Evolutionary conservation across 169 alveolate species (phyloP), one percentile per base, ranked within the genome.

Genomic region (Theileria sp.): DNA sequence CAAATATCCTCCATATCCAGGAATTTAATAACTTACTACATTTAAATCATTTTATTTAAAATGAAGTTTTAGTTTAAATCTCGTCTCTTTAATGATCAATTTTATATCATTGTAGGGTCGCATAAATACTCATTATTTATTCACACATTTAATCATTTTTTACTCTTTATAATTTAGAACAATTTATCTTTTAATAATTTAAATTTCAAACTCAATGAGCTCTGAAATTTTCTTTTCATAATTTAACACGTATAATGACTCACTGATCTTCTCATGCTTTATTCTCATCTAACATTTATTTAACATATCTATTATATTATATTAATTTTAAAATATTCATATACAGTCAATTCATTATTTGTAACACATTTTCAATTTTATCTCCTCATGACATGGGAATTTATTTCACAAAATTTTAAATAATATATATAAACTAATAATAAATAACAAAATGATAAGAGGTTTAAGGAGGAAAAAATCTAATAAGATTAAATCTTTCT

Each of bases 401-500:
- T 44, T 44, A 44, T 8, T 44, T 32, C 36, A 32, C 36, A 1
- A 32, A 32, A 32, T 32, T 32, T 32, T 32, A 5, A 3, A 32
- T 3, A 44, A 44, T 44, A 44, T 44, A 44, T 44, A 3, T 8
- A 10, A 44, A 44, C 0, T 44, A 8, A 44, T 44, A 44, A 44
- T 44, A 8, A 44, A 44, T 13, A 8, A 44, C 54, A 44, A 2
- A 10, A 44, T 44, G 54, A 44, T 58, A 58, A 25, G 26, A 15
- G 34, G 65, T 17, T 26, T 60, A 8, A 12, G 49, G 7, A 64
- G 25, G 44, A 64, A n/a, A 36, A 56, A 23, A 73, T 70, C 56
- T 61, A 77, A 77, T 19, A 83, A 83, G 65, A 76, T 83, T 8
- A 70, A 60, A 54, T 64, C 82, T 3, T 83, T 83, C 64, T 77